Evolutionary conservation across 495 filamentous ascomycete genomes (phyloP).

Genomic region (Aspergillus carlsbadensis): DNA sequence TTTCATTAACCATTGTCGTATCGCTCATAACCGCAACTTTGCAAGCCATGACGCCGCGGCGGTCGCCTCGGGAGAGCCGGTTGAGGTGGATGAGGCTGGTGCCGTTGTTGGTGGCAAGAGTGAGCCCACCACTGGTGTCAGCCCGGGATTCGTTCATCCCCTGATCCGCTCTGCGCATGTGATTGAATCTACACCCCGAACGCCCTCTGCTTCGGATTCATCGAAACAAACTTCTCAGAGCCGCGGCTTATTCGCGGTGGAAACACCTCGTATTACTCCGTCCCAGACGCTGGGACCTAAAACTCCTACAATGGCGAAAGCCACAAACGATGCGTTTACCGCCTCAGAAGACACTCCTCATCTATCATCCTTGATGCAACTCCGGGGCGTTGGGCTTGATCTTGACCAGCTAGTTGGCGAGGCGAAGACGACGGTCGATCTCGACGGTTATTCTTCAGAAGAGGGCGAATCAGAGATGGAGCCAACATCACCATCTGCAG

Average conservation of each 20-base stretch:
- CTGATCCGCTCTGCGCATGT: conserved; percentile 60
- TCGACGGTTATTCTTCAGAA: conserved; percentile 27
- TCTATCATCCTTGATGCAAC: conserved; percentile 68
- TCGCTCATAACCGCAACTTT: conserved; percentile 86
- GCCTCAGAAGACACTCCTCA: conserved; percentile 71
- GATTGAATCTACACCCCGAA: conserved; percentile 52
- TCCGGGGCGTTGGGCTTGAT: conserved; percentile 62
- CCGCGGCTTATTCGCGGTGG: conserved; percentile 20
- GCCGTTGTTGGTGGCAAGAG: conserved; percentile 53
- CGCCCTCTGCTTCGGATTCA: conserved; percentile 45
- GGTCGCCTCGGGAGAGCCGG: conserved; percentile 77
- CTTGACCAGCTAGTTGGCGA: conserved; percentile 51
- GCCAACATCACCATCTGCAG: conserved; percentile 7
- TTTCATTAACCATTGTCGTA: conserved; percentile 97
- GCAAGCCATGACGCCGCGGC: conserved; percentile 94
- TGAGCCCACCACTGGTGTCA: conserved; percentile 28
- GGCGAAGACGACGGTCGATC: conserved; percentile 28
- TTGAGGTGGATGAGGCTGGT: conserved; percentile 67
- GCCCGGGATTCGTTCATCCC: conserved; percentile 66
- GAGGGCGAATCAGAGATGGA: conserved; percentile 32
- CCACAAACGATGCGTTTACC: conserved; percentile 27
- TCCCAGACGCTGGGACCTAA: conserved; percentile 2
- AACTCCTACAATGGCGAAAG: conserved; percentile 18
- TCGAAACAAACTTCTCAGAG: conserved; percentile 21
- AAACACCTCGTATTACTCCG: conserved; percentile 31